Evolutionary conservation across 371 early-diverging fungal species (phyloP), one percentile per base, ranked within the genome.

Genomic region (Chytridiales sp.): DNA sequence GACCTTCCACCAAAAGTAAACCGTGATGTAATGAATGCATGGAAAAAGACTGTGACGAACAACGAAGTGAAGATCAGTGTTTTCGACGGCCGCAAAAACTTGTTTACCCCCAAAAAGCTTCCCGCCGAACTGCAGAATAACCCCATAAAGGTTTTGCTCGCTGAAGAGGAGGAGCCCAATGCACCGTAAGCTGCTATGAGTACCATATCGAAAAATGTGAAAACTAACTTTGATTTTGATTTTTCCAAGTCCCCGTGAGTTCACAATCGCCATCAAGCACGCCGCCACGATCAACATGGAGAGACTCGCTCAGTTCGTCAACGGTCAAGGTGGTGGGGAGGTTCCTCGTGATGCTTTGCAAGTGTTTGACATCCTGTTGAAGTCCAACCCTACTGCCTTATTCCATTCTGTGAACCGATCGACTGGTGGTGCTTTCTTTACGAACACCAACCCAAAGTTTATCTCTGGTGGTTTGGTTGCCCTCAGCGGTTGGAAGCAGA

Each of bases 401-500:
- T 62, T 69, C 35, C 56, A 46, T 51, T 51, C 67, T 11, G 56
- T 66, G 22, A 47, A 34, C 24, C 47, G 46, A 35, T 21, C 56
- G 8, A 66, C 73, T 4, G 58, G 65, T 5, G 51, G 56, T 2
- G 30, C 61, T 5, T 67, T 73, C 64, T 73, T 61, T 47, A 4
- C 34, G 51, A 32, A 49, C 11, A 29, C 43, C 34, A 56, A 49
- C 17, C 60, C 64, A 15, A 29, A 24, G 4, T 59, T 62, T 46
- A 71, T 72, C 31, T 32, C 62, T 3, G 66, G 53, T 19, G 70
- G 70, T 6, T 35, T 70, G 22, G 56, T 50, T 41, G 54, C 68
- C 9, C 52, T 58, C 26, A 57, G 57, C 13, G 78, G 78, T 8
- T 77, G 73, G 72, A 69, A 66, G 38, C 75, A 77, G 64, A 57